Evolutionary conservation across 83 land plant genomes (phyloP).

Genomic region (Larix sibirica): DNA sequence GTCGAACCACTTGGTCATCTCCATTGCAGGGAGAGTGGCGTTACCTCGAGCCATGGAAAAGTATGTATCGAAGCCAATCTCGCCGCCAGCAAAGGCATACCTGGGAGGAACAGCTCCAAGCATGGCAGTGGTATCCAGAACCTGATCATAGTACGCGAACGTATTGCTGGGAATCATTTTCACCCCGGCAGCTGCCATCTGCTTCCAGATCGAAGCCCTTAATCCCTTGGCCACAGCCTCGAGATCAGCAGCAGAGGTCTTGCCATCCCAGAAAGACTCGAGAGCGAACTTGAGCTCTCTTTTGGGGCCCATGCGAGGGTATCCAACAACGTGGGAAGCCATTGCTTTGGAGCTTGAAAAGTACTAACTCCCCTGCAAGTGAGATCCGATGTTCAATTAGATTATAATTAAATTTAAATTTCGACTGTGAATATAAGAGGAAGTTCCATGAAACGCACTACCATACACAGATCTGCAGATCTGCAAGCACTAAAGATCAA

Average conservation of each 20-base stretch:
- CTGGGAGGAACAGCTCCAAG: slow-evolving; percentile 82
- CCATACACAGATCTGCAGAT: too few species aligned
- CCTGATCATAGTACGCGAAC: slow-evolving; percentile 83
- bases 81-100: slow-evolving; percentile 72
- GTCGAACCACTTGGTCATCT: slow-evolving; percentile 95
- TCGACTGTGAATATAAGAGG: too few species aligned
- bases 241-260: slow-evolving; percentile 70
- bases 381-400: too few species aligned
- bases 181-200: slow-evolving; percentile 78
- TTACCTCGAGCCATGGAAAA: slow-evolving; percentile 93
- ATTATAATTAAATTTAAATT: too few species aligned
- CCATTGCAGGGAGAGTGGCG: slow-evolving; percentile 80
- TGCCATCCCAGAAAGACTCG: slow-evolving; percentile 87
- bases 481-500: too few species aligned
- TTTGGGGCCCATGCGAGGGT: slow-evolving; percentile 81
- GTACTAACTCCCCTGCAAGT: too few species aligned
- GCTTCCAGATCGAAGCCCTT: slow-evolving; percentile 79
- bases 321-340: slow-evolving; percentile 64
- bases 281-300: slow-evolving; percentile 83
- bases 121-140: slow-evolving; percentile 82
- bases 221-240: slow-evolving; percentile 72
- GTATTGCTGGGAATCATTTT: slow-evolving; percentile 87
- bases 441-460: too few species aligned
- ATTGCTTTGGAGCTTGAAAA: slow-evolving; percentile 7
- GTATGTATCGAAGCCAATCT: slow-evolving; percentile 72